phyloP scores from a whole-genome alignment of 2,329 filamentous ascomycete genomes.

The Mycosphaerelloides madeirae region DNA sequence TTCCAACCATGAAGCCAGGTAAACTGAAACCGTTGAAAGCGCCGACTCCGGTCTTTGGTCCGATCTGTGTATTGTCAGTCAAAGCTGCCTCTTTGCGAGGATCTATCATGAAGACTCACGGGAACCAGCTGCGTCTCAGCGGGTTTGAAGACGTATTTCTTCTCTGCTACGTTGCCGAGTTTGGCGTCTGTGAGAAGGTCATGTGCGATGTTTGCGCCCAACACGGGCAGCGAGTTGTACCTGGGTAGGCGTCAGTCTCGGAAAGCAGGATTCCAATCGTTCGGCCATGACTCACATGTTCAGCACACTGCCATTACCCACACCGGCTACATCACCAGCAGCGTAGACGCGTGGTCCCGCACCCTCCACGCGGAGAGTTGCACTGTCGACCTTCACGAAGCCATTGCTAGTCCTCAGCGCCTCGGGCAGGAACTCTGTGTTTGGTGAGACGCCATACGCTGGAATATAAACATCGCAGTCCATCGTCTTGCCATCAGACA shows the following conservation, averaged over 20 bases:
- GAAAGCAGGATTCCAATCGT: too few relatives aligned
- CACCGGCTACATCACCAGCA: conserved; percentile 36
- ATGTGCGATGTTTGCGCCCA: conserved; percentile 43
- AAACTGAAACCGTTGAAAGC: conserved; percentile 32
- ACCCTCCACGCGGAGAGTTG: conserved; percentile 28
- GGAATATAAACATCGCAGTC: conserved; percentile 35
- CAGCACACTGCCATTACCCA: conserved; percentile 39
- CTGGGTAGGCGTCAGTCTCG: background rate
- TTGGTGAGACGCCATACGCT: conserved; percentile 32
- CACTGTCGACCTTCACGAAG: conserved; percentile 25
- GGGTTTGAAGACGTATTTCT: conserved; percentile 25
- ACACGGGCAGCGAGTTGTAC: conserved; percentile 35
- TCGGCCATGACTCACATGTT: conserved; percentile 30
- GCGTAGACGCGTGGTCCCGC: conserved; percentile 32
- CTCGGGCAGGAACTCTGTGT: conserved; percentile 29
- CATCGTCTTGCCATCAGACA: conserved; percentile 30
- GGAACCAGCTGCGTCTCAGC: conserved; percentile 29
- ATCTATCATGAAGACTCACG: conserved; percentile 13
- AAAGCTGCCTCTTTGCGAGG: too few relatives aligned
- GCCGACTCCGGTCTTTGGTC: conserved; percentile 34
- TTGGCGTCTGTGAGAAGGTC: conserved; percentile 38
- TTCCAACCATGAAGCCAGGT: conserved; percentile 32
- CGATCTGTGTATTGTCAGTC: conserved; percentile 7
- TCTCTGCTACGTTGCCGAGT: conserved; percentile 22
- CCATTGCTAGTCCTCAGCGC: conserved; percentile 25